Conservation (phyloP, 805 yeast genomes). For the Candida sithepensis region DNA sequence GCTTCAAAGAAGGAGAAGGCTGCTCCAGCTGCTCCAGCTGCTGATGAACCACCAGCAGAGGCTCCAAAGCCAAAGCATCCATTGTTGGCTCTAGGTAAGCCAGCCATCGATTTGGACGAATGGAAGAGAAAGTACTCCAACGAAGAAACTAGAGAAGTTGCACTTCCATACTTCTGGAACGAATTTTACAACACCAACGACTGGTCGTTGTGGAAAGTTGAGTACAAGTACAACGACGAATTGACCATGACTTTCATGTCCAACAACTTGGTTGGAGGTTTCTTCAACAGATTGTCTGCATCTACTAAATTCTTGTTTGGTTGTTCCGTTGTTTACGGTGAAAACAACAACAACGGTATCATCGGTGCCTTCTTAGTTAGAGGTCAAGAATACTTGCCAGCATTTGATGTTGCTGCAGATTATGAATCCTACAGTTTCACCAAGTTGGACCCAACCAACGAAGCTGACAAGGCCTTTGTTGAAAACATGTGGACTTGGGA, state of each 20-base stretch:
- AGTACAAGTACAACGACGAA: slow-evolving; percentile 97
- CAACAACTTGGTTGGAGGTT: slow-evolving; percentile 96
- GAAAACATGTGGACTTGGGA: slow-evolving; percentile 98
- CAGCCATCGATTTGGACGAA: slow-evolving; percentile 71
- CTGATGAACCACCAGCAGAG: slow-evolving; percentile 39
- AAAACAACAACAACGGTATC: slow-evolving; percentile 97
- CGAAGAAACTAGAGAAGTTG: slow-evolving; percentile 91
- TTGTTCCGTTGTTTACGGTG: slow-evolving; percentile 92
- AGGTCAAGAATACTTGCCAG: slow-evolving; percentile 89
- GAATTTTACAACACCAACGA: slow-evolving; percentile 86
- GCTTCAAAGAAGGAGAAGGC: slow-evolving; percentile 26
- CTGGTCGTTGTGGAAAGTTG: slow-evolving; percentile 94
- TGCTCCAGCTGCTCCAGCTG: slow-evolving; percentile 25
- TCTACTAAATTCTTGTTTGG: slow-evolving; percentile 96
- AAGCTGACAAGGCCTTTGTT: slow-evolving; percentile 74
- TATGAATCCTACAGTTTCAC: slow-evolving; percentile 91
- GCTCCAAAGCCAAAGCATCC: slow-evolving; percentile 89
- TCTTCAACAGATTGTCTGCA: slow-evolving; percentile 90
- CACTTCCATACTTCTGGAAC: slow-evolving; percentile 97
- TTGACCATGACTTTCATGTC: slow-evolving; percentile 97
- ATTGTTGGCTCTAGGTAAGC: slow-evolving; percentile 74
- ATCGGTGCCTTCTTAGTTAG: slow-evolving; percentile 92
- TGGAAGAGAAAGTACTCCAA: slow-evolving; percentile 97
- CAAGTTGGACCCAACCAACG: slow-evolving; percentile 75
- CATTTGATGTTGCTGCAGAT: slow-evolving; percentile 98